Base-by-base conservation (phyloP, 2,329 filamentous ascomycete genomes). In the Pseudovirgaria hyperparasitica region DNA sequence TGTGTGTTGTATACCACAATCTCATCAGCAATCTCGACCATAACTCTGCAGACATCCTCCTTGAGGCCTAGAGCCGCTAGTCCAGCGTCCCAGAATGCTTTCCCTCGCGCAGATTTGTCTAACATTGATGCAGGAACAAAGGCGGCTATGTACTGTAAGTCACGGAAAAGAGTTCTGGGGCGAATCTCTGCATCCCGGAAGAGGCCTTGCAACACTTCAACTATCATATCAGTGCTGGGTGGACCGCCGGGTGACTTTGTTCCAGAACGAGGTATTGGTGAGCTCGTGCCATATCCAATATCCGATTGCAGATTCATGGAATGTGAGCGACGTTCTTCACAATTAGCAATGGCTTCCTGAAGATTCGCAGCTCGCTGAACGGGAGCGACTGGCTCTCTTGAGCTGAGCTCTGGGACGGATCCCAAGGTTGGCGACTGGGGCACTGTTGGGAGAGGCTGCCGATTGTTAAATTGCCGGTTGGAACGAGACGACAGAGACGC, bases 51-150 rank as follows among this genome's bases (percentile, higher is more conserved):
- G 4, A 90, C 75, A 38, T 93, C 84, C 38, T 82, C 75, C 52
- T 94, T 96, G 28, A 93, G 67, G 19, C 75, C 72, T n/a, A 94
- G 63, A 2, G 87, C 85, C 1, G 90, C 87, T 5, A 93, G 67
- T 0, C 82, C 84, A 15, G 85, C 79, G 42, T 93, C 82, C 70
- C 85, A 82, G 50, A 96, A 96, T 0, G 86, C 82, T 40, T 85
- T 90, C 20, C 72, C 65, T 27, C 63, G 60, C 10, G 68, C 63
- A 3, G 63, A 67, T 40, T 67, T 66, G 50, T 72, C 70, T 9
- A 76, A 54, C 22, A 65, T 64, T 8, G 66, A 57, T 5, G 63
- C 57, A 1, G 71, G 67, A 4, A 74, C 60, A 34, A 76, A 72
- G 0, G 71, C 65, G 3, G 72, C 69, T 33, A 76, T 72, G 52